Base-by-base conservation (phyloP, 2,329 filamentous ascomycete species). In the Aspergillus sp. region DNA sequence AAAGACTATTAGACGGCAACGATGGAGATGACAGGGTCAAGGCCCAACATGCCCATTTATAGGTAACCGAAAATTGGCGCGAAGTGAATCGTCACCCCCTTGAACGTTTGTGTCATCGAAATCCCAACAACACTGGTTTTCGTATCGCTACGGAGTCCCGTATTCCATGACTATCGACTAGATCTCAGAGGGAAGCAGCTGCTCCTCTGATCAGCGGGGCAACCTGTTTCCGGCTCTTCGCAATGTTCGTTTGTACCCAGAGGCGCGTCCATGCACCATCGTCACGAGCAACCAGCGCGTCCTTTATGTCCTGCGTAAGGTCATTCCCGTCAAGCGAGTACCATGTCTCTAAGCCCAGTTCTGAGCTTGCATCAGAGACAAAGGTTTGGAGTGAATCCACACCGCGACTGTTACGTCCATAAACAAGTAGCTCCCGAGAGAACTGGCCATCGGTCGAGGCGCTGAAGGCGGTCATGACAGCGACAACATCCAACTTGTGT, bases 141-240 rank as follows among this genome's bases (percentile, higher is more conserved):
- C 6, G 14, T n/a, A 37, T 7, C 14, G 17, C 11, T 43, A 17
- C 19, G 19, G 9, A 21, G n/a, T 11, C 9, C 9, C 9, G 23
- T 31, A 8, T 0, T 31, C 40, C 40, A 21, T 17, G 14, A 11
- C 9, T 21, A 4, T 43, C 4, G 40, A 17, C 9, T 17, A 43
- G 31, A n/a, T 27, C n/a, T 57, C 55, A 69, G 35, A 67, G 35
- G 35, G 62, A 63, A 15, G 67, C 52, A 44, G 79, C 71, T 1
- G 79, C 78, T 62, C 79, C 76, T 62, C 85, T 78, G 51, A 87
- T 65, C 66, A 87, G 65, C 52, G 86, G 86, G 15, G 80, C 86
- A 50, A 88, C 84, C 72, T 83, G 82, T 72, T 88, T 88, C 62
- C 86, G 78, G 67, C 84, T 88, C 60, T 84, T 82, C 46, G 79